A percentile compares a stretch with the other conserved stretches of the same genome.
Evolutionary conservation across 176 grass and related monocot genomes (phyloP).

Genomic region (Eremochloa ophiuroides): DNA sequence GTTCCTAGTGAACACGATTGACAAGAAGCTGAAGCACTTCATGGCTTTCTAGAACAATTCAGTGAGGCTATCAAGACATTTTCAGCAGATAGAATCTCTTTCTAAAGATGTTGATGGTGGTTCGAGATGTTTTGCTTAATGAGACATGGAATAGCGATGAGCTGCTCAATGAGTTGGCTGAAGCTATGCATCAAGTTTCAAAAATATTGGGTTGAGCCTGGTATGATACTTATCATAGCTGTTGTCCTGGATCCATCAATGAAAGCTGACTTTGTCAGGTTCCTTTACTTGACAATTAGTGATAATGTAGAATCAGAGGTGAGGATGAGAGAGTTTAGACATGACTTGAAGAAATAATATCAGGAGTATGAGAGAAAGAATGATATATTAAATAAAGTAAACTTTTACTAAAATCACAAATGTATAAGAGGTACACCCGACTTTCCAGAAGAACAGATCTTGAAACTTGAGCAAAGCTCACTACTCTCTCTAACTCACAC

Average conservation of each 20-base stretch:
- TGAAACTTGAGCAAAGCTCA: no score
- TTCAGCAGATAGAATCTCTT: neutral
- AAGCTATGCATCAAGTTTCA: neutral
- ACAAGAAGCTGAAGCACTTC: neutral
- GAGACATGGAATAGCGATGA: neutral
- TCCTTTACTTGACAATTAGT: neutral
- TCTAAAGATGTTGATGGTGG: neutral
- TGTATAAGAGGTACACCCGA: no score
- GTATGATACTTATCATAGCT: neutral
- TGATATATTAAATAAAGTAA: no score
- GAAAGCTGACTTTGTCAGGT: neutral
- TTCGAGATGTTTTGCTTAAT: neutral
- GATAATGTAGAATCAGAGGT: neutral
- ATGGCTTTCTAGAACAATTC: neutral
- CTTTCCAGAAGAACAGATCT: no score
- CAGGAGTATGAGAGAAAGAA: neutral
- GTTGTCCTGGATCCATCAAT: neutral
- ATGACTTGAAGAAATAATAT: neutral
- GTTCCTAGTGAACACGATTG: neutral
- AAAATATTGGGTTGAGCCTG: neutral
- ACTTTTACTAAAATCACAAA: no score
- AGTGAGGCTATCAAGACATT: neutral
- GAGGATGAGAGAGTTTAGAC: accelerated
- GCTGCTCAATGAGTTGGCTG: neutral
- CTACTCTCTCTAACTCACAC: no score